These are phyloP conservation scores for Ustilago xerochloae DNA, from an alignment of 1,284 basidiomycete genomes.

Conservation along the genomic window DNA sequence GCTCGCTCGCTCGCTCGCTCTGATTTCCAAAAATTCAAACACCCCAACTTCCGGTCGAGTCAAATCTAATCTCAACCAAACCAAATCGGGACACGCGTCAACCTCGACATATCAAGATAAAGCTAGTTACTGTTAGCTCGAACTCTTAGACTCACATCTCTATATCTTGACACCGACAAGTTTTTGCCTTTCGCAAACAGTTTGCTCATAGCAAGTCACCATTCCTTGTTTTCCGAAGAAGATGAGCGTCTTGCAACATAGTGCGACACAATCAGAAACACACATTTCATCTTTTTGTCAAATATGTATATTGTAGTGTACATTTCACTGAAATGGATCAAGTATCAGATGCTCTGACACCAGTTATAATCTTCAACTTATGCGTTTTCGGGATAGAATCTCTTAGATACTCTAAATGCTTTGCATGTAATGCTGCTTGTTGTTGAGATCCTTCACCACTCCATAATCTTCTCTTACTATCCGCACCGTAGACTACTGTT, in stretches of 20 bases:
- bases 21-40: background rate
- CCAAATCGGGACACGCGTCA: background rate
- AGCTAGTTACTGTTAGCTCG: too few relatives aligned
- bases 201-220: too few relatives aligned
- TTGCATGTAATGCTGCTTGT: slow-evolving; percentile 82
- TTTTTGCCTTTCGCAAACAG: too few relatives aligned
- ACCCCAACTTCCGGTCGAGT: slow-evolving; percentile 25
- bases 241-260: too few relatives aligned
- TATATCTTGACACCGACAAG: too few relatives aligned
- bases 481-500: slow-evolving; percentile 83
- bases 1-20: too few relatives aligned
- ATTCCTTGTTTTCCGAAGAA: too few relatives aligned
- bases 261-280: too few relatives aligned
- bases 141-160: background rate
- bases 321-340: background rate
- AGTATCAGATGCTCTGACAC: slow-evolving; percentile 22
- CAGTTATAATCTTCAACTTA: slow-evolving; percentile 56
- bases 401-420: slow-evolving; percentile 88
- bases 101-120: background rate
- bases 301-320: too few relatives aligned
- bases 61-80: background rate
- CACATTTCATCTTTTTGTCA: too few relatives aligned
- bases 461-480: slow-evolving; percentile 80
- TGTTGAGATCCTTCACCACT: slow-evolving; percentile 85
- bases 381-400: slow-evolving; percentile 70